These are phyloP conservation scores for Trichoderma sp. DNA, from an alignment of 2,329 filamentous ascomycete species.

Conservation along the genomic window DNA sequence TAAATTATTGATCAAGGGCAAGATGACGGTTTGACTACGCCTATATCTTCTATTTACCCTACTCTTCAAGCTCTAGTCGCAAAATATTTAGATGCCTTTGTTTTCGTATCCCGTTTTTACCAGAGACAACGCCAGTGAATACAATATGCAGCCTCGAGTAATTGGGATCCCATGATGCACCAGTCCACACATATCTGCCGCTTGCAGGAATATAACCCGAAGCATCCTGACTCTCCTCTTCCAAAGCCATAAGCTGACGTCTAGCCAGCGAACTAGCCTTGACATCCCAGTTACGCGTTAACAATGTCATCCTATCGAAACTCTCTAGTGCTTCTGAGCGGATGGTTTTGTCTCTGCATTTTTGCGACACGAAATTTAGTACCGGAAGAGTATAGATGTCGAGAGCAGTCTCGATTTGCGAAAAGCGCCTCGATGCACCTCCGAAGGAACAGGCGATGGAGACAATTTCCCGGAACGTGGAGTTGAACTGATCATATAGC, in stretches of 20 bases:
- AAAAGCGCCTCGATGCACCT: not conserved
- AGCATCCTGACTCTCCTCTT: not conserved
- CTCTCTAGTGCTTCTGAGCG: not conserved
- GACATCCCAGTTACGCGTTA: not conserved
- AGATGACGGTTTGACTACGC: not conserved
- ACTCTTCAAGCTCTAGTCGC: not conserved
- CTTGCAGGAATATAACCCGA: not conserved
- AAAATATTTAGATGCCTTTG: not conserved
- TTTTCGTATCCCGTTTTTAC: not conserved
- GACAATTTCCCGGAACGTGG: not conserved
- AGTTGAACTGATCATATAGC: not conserved
- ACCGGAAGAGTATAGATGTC: not conserved
- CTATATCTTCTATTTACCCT: not conserved
- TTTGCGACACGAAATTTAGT: not conserved
- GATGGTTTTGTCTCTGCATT: not conserved
- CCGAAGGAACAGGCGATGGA: not conserved
- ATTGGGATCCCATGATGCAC: not conserved
- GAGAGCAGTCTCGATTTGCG: not conserved
- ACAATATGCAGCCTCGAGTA: not conserved
- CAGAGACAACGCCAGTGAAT: not conserved
- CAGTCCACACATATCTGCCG: not conserved
- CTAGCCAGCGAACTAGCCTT: not conserved
- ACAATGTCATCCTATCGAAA: not conserved
- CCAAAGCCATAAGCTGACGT: not conserved
- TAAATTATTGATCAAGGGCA: not conserved